These are phyloP conservation scores for Hansenula lynferdii DNA, from an alignment of 1,139 yeast species.

Conservation along the genomic window DNA sequence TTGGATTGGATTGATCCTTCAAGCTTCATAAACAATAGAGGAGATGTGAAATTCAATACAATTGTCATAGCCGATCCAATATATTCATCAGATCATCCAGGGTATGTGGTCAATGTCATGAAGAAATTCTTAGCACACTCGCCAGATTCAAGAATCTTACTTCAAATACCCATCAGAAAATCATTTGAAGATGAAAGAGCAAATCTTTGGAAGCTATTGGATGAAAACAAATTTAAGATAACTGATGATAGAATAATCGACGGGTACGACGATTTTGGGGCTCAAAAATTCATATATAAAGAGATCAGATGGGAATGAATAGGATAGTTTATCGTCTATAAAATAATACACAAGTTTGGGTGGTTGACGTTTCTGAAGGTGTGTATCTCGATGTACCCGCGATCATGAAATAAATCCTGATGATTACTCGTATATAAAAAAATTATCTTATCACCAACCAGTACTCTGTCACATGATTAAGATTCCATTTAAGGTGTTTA, in stretches of 20 bases:
- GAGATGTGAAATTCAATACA: conserved; percentile 41
- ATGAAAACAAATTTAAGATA: conserved; percentile 27
- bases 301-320: conserved; percentile 24
- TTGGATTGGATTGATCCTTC: conserved; percentile 76
- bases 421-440: no score
- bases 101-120: conserved; percentile 60
- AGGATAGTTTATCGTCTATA: no score
- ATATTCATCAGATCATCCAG: conserved; percentile 79
- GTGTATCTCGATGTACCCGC: no score
- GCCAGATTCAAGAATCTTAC: conserved; percentile 41
- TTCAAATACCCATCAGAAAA: conserved; percentile 73
- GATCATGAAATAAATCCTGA: no score
- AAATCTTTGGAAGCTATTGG: conserved; percentile 50
- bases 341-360: no score
- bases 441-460: no score
- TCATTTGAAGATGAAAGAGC: conserved; percentile 63
- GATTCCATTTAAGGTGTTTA: no score
- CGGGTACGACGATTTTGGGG: conserved; percentile 89
- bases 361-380: no score
- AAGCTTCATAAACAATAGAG: conserved; percentile 28
- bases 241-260: conserved; percentile 36
- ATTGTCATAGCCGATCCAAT: conserved; percentile 83
- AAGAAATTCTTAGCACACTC: conserved; percentile 29
- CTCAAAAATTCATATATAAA: conserved; percentile 56
- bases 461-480: no score